These are phyloP conservation scores for Drosera capensis DNA, from an alignment of 148 eudicot species.

Conservation along the genomic window DNA sequence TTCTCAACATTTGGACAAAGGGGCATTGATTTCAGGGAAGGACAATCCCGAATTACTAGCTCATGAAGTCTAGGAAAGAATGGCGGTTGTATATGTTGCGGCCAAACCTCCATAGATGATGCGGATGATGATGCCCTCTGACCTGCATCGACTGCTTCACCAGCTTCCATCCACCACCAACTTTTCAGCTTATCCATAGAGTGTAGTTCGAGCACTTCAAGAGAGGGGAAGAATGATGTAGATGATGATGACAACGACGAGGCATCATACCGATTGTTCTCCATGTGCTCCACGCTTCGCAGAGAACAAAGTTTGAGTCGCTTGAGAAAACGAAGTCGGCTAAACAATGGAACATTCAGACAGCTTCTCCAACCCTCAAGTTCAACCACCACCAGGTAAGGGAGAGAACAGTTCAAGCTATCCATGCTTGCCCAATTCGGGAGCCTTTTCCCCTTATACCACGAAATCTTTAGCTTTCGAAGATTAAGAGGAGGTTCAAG, in stretches of 20 bases:
- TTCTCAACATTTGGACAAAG: conserved; percentile 6
- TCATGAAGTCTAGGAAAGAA: conserved; percentile 4
- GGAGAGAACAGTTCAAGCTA: conserved; percentile 3
- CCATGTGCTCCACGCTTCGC: conserved; percentile 10
- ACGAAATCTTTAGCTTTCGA: background rate
- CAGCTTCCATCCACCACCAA: conserved; percentile 9
- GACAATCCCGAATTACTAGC: background rate
- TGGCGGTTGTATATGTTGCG: too few relatives aligned
- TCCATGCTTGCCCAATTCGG: conserved; percentile 20
- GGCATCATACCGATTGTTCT: background rate
- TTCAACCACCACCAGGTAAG: conserved; percentile 7
- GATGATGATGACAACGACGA: background rate
- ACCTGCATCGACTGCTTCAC: background rate
- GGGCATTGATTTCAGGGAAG: conserved; percentile 7
- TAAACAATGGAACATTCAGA: conserved; percentile 3
- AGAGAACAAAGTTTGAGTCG: background rate
- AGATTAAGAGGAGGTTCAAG: conserved; percentile 10
- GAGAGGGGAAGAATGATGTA: conserved; percentile 11
- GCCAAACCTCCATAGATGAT: background rate
- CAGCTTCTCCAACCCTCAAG: background rate
- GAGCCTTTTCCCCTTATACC: conserved; percentile 5
- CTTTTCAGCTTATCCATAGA: conserved; percentile 6
- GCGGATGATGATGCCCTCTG: too few relatives aligned
- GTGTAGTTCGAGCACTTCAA: background rate
- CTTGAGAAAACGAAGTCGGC: conserved; percentile 3